Evolutionary conservation across 164 flowering plant species (phyloP).

Genomic region (Umbilicus rupestris): DNA sequence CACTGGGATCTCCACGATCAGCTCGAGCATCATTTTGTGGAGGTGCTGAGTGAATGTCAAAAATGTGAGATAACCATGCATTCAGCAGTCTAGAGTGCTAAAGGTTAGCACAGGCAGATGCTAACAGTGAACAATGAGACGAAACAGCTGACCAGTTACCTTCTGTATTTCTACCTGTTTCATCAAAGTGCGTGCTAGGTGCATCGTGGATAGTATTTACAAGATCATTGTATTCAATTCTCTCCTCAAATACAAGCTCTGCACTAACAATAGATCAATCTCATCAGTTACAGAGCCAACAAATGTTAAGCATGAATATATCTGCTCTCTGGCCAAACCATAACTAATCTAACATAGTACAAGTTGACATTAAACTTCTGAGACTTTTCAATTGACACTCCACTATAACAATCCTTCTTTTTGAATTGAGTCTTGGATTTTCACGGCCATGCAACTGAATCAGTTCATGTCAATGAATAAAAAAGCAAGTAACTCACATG

Average conservation of each 20-base stretch:
- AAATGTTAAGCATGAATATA: not conserved
- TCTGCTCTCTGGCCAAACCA: not conserved
- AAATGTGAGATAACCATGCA: not conserved
- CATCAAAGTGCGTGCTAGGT: conserved; percentile 9
- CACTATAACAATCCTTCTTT: not conserved
- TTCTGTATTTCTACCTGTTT: conserved; percentile 10
- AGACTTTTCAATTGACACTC: not conserved
- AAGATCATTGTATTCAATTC: conserved; percentile 90
- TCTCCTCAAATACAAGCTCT: conserved; percentile 68
- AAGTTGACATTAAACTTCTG: not conserved
- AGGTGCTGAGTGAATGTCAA: not conserved
- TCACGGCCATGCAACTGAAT: not conserved
- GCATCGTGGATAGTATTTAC: conserved; percentile 34
- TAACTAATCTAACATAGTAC: not conserved
- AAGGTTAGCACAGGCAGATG: conserved; percentile 14
- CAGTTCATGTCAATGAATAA: not conserved
- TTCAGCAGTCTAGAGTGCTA: not conserved
- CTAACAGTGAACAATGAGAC: conserved; percentile 15
- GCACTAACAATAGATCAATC: conserved; percentile 34
- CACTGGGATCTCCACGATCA: conserved; percentile 66
- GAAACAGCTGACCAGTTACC: conserved; percentile 11
- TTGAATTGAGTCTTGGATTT: not conserved
- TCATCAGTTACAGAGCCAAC: not conserved
- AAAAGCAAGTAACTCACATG: conserved; percentile 26
- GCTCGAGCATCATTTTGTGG: not conserved